These are phyloP conservation scores for Persicaria tinctoria DNA, from an alignment of 148 eudicot species.

Conservation along the genomic window DNA sequence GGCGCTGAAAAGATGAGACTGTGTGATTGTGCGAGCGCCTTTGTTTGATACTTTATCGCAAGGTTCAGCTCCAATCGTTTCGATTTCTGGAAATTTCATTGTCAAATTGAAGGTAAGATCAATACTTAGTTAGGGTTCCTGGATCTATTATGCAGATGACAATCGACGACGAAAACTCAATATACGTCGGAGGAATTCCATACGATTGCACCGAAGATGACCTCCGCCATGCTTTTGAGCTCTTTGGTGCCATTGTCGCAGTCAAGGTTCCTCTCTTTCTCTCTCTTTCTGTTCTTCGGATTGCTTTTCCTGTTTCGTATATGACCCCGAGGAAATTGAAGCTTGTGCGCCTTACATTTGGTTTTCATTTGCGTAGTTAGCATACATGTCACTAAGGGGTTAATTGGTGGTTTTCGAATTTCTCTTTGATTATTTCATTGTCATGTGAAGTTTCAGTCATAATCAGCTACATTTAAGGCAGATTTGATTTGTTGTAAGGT, in stretches of 20 bases:
- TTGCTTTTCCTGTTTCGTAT: neutral
- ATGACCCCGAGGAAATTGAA: neutral
- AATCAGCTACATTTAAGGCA: neutral
- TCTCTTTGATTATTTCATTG: neutral
- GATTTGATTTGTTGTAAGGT: neutral
- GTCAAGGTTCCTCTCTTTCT: slow-evolving; percentile 53
- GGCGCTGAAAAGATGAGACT: neutral
- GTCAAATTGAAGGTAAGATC: neutral
- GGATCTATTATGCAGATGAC: slow-evolving; percentile 34
- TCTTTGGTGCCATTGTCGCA: slow-evolving; percentile 59
- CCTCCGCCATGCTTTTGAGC: slow-evolving; percentile 52
- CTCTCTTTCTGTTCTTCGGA: slow-evolving; percentile 7
- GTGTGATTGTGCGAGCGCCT: neutral
- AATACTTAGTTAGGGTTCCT: neutral
- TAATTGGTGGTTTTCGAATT: neutral
- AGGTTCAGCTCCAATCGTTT: neutral
- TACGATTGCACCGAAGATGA: slow-evolving; percentile 60
- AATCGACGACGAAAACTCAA: slow-evolving; percentile 66
- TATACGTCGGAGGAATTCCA: slow-evolving; percentile 83
- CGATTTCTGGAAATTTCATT: neutral
- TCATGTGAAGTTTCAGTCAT: neutral
- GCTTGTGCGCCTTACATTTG: neutral
- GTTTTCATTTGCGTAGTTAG: neutral
- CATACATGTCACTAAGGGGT: neutral
- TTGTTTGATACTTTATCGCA: neutral